phyloP scores from a whole-genome alignment of 192 early-diverging fungal species.

The Diversispora eburnea region DNA sequence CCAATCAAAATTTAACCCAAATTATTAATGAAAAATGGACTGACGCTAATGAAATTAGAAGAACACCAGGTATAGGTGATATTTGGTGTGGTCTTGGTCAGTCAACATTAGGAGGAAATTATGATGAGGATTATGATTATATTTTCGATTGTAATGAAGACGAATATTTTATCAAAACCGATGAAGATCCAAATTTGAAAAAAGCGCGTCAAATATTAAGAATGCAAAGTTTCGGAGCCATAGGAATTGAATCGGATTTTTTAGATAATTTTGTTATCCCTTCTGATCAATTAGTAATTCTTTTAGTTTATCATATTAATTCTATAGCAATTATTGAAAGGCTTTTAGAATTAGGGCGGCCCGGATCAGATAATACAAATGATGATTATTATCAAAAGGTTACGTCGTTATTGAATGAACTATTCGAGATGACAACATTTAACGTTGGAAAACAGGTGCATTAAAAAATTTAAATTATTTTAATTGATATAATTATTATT shows the following conservation, averaged over 20 bases:
- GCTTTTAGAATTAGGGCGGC: slow-evolving; percentile 16
- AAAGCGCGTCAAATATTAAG: slow-evolving; percentile 29
- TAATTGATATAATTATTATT: background rate
- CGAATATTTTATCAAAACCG: background rate
- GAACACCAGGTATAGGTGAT: slow-evolving; percentile 30
- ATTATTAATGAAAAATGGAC: slow-evolving; percentile 2
- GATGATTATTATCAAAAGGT: slow-evolving; percentile 10
- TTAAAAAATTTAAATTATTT: background rate
- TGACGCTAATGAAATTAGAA: slow-evolving; percentile 16
- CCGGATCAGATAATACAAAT: slow-evolving; percentile 1
- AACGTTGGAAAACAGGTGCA: slow-evolving; percentile 31
- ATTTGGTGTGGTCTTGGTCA: slow-evolving; percentile 29
- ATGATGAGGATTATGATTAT: slow-evolving; percentile 33
- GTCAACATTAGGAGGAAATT: slow-evolving; percentile 15
- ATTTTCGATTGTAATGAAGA: slow-evolving; percentile 22
- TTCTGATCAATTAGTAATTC: slow-evolving; percentile 23
- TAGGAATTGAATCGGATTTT: slow-evolving; percentile 18
- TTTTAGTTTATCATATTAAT: slow-evolving; percentile 25
- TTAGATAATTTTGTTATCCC: slow-evolving; percentile 21
- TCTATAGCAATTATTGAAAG: slow-evolving; percentile 24
- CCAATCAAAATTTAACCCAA: background rate
- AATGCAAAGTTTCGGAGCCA: slow-evolving; percentile 31
- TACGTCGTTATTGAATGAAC: background rate
- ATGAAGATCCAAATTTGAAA: slow-evolving; percentile 15
- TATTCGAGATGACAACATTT: slow-evolving; percentile 26